Evolutionary conservation across 352 stramenopile genomes (phyloP), one percentile per base, ranked within the genome.

Genomic region (Phytophthora citrophthora): DNA sequence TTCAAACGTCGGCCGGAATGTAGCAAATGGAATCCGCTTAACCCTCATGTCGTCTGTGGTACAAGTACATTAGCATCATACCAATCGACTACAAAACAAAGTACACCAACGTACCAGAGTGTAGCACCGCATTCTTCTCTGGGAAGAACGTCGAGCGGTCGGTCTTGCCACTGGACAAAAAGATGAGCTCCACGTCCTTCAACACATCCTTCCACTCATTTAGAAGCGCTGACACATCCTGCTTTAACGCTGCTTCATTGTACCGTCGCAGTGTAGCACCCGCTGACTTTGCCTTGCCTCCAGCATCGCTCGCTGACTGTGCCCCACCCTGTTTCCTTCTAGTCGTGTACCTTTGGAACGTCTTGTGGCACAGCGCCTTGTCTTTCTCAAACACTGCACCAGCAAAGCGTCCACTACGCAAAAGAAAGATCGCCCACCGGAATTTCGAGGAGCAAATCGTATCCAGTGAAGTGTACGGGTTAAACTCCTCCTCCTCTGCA

Each of bases 261-360:
- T 96, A 96, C 45, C 95, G 76, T 57, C 95, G 83, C 47, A 99
- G 72, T 61, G 97, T 97, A 8, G 93, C 89, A 40, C 95, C 95
- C 2, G 97, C 88, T 0, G 89, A 97, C 64, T 98, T 98, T 36
- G 94, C 90, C 54, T 97, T 97, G 10, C 87, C 87, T 9, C 77
- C 65, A 1, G 68, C 74, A 56, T 98, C 95, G 44, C 95, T 88
- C 5, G 82, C 76, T 0, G 91, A 96, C 77, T 99, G 95, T 11
- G 84, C 90, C 5, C 95, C 96, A 20, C 95, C 95, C 67, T 99
- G 95, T 52, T 97, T 97, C 51, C 94, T 88, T 32, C 95, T 86
- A 5, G 95, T 90, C 7, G 95, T 99, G 76, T 99, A 99, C 15
- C 92, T 78, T 56, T 95, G 85, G 44, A 94, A 97, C 39, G 93